phyloP scores from a whole-genome alignment of 2,329 filamentous ascomycete species.

The Epichloe gansuensis region DNA sequence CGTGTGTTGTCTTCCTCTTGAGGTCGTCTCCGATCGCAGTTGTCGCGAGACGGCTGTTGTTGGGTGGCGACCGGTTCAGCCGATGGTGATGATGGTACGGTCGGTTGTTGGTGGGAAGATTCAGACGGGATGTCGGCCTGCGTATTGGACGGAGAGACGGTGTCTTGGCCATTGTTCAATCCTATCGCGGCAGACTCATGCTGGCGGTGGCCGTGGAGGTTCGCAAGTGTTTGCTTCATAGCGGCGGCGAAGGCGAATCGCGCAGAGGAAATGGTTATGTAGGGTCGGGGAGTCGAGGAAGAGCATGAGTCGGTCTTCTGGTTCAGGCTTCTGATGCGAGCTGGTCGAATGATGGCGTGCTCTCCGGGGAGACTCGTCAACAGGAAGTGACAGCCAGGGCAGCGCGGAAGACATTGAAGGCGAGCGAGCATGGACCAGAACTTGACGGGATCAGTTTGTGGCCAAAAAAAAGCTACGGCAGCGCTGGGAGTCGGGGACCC shows the following conservation, averaged over 20 bases:
- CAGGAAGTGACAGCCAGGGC: neutral
- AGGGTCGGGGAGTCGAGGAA: neutral
- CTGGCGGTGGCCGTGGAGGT: constrained; percentile 1
- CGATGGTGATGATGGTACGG: constrained; percentile 4
- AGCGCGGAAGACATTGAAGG: neutral
- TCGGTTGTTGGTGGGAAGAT: neutral
- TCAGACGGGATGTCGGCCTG: neutral
- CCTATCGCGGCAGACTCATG: constrained; percentile 1
- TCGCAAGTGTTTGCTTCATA: constrained; percentile 3
- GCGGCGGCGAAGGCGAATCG: neutral
- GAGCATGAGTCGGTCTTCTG: neutral
- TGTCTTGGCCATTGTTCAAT: neutral
- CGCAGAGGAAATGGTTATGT: constrained; percentile 1
- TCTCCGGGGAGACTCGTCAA: neutral
- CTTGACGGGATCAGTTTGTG: neutral
- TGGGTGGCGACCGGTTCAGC: constrained; percentile 3
- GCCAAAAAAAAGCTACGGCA: neutral
- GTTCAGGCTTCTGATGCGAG: neutral
- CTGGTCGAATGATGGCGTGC: constrained; percentile 4
- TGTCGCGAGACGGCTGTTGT: constrained; percentile 25
- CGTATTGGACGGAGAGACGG: neutral
- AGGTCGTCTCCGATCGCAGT: constrained; percentile 38
- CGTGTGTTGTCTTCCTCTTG: constrained; percentile 37
- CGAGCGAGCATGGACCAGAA: neutral
- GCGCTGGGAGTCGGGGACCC: no score